Evolutionary conservation across 2,329 filamentous ascomycete genomes (phyloP), one percentile per base, ranked within the genome.

Genomic region (Clathrospora elynae): DNA sequence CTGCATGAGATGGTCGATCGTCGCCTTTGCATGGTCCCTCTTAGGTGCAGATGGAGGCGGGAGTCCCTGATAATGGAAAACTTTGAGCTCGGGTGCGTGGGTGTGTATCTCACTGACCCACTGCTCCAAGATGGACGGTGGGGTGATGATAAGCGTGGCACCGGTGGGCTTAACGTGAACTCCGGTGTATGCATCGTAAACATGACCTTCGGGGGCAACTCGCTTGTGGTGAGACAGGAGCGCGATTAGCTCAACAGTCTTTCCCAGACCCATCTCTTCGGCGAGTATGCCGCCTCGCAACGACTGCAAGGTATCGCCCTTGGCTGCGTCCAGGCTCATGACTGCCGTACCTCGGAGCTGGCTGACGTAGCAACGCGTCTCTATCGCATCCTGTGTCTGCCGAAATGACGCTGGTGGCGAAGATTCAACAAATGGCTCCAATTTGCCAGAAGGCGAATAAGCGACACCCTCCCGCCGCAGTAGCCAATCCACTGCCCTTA

Each of bases 261-360:
- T 92, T 1, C 88, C 88, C 1, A 92, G 73, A 0, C 88, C 88
- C 88, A 92, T 92, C 66, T 92, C 88, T 61, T 92, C 88, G 0
- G 86, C 83, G 4, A 92, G 72, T 33, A 90, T 84, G 0, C 87
- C 87, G 2, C 83, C 83, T 23, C 61, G 68, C 2, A 76, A 44
- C 11, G 58, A 81, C 71, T 14, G 66, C 46, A 30, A 39, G 6
- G 58, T 48, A 41, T 71, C 62, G 8, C 31, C 42, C 22, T 67
- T 64, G 40, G 82, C 82, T 2, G 70, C 58, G 0, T 61, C 47
- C 6, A 74, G 46, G 57, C 86, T 75, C 24, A 73, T 72, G 1
- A 81, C 77, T 4, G 84, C 73, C 10, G 82, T 68, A 17, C 85
- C 82, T 36, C 85, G 81, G 0, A 88, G 69, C 40, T 83, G 76